Percentiles rank a stretch among this genome's conserved stretches.
These are phyloP conservation scores for Verticillium nonalfalfae DNA, from an alignment of 2,329 filamentous ascomycete genomes.

Conservation along the genomic window DNA sequence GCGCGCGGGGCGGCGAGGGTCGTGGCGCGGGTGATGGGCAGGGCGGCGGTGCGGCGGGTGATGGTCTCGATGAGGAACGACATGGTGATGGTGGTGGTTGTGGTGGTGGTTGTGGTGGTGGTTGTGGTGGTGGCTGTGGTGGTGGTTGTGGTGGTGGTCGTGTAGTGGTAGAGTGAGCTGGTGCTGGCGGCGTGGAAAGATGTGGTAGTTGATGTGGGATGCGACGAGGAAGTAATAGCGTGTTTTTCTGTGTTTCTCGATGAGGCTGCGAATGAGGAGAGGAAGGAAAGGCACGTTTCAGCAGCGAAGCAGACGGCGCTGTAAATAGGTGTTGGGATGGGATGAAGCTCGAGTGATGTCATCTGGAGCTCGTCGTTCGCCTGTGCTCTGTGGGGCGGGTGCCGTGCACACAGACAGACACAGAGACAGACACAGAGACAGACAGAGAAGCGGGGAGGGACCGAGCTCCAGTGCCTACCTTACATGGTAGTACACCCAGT, in stretches of 20 bases:
- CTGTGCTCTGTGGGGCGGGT: too few relatives aligned
- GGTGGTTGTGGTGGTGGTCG: too few relatives aligned
- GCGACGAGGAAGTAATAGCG: too few relatives aligned
- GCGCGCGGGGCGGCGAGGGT: constrained; percentile 34
- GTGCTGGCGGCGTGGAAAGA: not conserved
- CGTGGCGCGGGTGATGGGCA: constrained; percentile 26
- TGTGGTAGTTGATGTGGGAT: too few relatives aligned
- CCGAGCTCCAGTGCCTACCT: not conserved
- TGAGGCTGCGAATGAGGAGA: not conserved
- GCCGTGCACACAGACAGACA: too few relatives aligned
- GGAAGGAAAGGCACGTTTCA: not conserved
- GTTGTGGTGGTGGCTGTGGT: too few relatives aligned
- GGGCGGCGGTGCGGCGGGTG: constrained; percentile 33
- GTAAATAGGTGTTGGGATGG: not conserved
- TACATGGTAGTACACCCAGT: too few relatives aligned
- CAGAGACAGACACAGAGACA: too few relatives aligned
- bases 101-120: too few relatives aligned
- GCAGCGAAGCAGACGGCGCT: not conserved
- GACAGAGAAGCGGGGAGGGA: not conserved
- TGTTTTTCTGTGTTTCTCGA: not conserved
- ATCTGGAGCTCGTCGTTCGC: not conserved
- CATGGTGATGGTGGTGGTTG: constrained; percentile 27
- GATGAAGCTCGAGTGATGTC: not conserved
- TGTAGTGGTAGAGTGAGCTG: not conserved
- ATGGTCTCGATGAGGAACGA: constrained; percentile 44